Conservation (phyloP, 345 rosid species). For the Turritis glabra region DNA sequence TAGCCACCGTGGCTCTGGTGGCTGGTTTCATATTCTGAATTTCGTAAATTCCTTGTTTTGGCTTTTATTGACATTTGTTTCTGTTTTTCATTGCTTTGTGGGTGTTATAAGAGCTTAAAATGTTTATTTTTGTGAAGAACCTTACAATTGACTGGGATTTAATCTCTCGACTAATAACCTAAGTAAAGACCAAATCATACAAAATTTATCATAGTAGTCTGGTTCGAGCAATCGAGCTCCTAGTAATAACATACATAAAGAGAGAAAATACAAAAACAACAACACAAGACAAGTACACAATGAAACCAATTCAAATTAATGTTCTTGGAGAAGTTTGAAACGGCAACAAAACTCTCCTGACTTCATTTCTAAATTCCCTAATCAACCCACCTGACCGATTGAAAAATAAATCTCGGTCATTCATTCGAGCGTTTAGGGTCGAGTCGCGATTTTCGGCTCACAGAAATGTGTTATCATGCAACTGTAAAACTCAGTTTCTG, state of each 20-base stretch:
- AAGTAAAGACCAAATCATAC: not conserved
- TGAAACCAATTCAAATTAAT: conserved; percentile 7
- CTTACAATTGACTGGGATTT: no score
- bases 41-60: not conserved
- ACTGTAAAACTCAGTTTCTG: conserved; percentile 51
- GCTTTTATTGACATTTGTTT: not conserved
- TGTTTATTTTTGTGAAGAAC: not conserved
- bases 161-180: no score
- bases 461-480: not conserved
- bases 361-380: not conserved
- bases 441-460: not conserved
- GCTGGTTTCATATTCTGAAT: conserved; percentile 21
- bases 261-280: conserved; percentile 10
- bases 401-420: conserved; percentile 12
- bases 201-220: conserved; percentile 4
- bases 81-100: not conserved
- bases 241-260: not conserved
- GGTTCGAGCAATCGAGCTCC: not conserved
- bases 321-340: conserved; percentile 9
- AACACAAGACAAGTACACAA: not conserved
- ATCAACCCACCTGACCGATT: conserved; percentile 21
- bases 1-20: not conserved
- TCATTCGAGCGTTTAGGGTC: conserved; percentile 7
- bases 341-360: conserved; percentile 11
- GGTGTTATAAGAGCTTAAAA: not conserved